A percentile compares a stretch with the other conserved stretches of the same genome.
Evolutionary conservation across 805 yeast genomes (phyloP).

Genomic region (Candida awuae): DNA sequence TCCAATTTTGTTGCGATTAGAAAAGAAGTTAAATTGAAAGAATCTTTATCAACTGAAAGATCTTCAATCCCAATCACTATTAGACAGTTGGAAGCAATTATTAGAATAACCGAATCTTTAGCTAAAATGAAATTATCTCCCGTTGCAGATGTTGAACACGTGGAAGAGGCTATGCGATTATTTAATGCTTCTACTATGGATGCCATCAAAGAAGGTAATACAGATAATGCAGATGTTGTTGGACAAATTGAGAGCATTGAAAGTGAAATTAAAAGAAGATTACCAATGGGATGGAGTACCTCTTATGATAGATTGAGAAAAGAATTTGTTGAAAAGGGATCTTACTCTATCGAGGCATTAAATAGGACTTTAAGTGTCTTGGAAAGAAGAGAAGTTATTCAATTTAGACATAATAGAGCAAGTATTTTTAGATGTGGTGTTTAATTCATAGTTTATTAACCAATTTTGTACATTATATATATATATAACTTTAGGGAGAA

Average conservation of each 20-base stretch:
- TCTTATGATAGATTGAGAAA: slow-evolving; percentile 73
- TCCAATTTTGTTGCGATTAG: slow-evolving; percentile 91
- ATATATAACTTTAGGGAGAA: no score
- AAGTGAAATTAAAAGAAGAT: slow-evolving; percentile 75
- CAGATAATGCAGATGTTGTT: slow-evolving; percentile 49
- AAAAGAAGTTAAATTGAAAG: slow-evolving; percentile 72
- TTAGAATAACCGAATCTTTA: slow-evolving; percentile 88
- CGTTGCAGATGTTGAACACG: slow-evolving; percentile 80
- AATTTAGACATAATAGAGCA: slow-evolving; percentile 80
- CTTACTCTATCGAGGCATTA: slow-evolving; percentile 60
- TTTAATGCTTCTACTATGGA: slow-evolving; percentile 97
- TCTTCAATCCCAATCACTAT: slow-evolving; percentile 96
- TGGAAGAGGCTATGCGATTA: slow-evolving; percentile 88
- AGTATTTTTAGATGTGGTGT: slow-evolving; percentile 72
- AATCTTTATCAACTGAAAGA: slow-evolving; percentile 73
- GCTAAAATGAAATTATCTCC: slow-evolving; percentile 83
- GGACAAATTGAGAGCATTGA: slow-evolving; percentile 75
- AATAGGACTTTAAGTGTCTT: slow-evolving; percentile 75
- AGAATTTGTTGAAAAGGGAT: slow-evolving; percentile 63
- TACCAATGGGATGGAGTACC: slow-evolving; percentile 96
- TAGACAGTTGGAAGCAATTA: slow-evolving; percentile 95
- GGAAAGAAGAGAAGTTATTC: slow-evolving; percentile 82
- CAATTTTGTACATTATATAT: background rate
- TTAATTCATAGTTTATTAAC: slow-evolving; percentile 8
- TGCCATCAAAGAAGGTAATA: slow-evolving; percentile 51